Percentiles rank a stretch among this genome's conserved stretches.
These are phyloP conservation scores for Rubia occidens DNA, from an alignment of 305 asterid genomes.

Conservation along the genomic window DNA sequence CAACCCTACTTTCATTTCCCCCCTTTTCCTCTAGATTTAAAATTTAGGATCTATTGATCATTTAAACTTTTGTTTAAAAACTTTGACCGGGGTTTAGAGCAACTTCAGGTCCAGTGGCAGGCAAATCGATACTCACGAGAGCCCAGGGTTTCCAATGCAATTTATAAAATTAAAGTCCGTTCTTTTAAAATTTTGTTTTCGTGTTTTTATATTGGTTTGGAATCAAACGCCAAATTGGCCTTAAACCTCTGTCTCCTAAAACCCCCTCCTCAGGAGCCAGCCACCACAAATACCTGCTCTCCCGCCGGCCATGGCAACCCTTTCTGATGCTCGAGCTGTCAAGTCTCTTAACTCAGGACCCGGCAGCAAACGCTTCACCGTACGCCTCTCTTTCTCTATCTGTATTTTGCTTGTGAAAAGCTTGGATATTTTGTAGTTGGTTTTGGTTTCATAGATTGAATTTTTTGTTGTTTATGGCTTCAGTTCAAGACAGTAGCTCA, in stretches of 20 bases:
- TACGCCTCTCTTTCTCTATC: conserved; percentile 15
- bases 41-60: no score
- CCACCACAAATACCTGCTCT: background rate
- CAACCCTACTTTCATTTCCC: no score
- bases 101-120: no score
- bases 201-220: no score
- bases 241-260: background rate
- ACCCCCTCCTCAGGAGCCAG: background rate
- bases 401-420: background rate
- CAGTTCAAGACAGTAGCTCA: conserved; percentile 70
- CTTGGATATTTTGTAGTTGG: conserved; percentile 3
- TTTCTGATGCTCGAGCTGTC: conserved; percentile 26
- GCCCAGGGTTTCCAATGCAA: no score
- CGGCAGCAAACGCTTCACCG: conserved; percentile 34
- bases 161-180: no score
- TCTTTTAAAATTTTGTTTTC: no score
- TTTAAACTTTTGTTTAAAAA: no score
- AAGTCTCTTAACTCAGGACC: conserved; percentile 35
- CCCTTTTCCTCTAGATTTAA: no score
- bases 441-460: conserved; percentile 5
- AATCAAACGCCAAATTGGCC: background rate
- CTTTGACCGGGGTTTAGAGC: no score
- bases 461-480: background rate
- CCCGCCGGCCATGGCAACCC: conserved; percentile 29
- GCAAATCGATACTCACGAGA: no score